Base-by-base conservation (phyloP, 177 flowering plant species). In the Vitis hybrid region DNA sequence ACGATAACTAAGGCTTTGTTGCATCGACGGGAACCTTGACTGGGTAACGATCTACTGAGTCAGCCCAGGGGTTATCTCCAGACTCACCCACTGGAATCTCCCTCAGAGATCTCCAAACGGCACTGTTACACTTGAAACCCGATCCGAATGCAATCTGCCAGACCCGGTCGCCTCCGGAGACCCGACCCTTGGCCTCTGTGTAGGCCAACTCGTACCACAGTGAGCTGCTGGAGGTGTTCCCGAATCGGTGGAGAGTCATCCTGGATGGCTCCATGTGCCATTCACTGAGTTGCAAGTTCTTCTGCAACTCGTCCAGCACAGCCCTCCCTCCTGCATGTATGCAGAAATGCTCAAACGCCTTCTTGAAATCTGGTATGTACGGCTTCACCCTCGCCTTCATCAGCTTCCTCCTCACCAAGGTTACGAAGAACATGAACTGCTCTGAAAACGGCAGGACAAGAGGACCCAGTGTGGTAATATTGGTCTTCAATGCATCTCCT, bases 101-200 rank as follows among this genome's bases (percentile, higher is more conserved):
- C 71, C 83, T 80, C n/a, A 92, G 81, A 0, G 98, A 85, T 54
- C 72, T 85, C 98, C 98, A 94, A 12, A 94, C 98, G 1, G 98
- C 97, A 56, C 97, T 92, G 75, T 94, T 94, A 66, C 98, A 94
- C 81, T 94, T 94, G 75, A 94, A 94, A 18, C 97, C 98, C 7
- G 97, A 90, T 58, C 98, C 98, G 64, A 94, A 94, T 0, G 97
- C 97, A 16, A 94, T 92, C 82, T 94, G 98, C 97, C 98, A 94
- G 3, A 90, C 84, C 72, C 98, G 80, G 75, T 90, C 87, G 0
- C 97, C 97, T 0, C 77, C 31, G 1, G 60, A 10, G 12, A 94
- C 87, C 74, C 98, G 73, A 1, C 94, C 97, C 71, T 92, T 92
- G 0, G 94, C 92, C 71, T 94, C 98, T 2, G 89, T 80, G 68